Base-by-base conservation (phyloP, 257 asterid genomes). In the Solanum habrochaites region DNA sequence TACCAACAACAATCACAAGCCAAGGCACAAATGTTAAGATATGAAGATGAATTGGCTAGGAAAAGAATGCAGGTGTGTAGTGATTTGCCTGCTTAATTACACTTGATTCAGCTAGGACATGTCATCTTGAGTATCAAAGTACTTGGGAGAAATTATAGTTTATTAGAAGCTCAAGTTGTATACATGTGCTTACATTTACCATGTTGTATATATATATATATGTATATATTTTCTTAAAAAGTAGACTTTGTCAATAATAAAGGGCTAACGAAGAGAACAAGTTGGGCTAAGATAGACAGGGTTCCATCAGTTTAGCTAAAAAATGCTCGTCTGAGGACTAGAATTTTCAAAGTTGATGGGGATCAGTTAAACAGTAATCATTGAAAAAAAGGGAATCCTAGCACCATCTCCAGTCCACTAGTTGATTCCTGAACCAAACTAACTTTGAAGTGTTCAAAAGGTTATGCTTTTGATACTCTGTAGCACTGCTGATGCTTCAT, bases 21-120 rank as follows among this genome's bases (percentile, higher is more conserved):
- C 42, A 95, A 97, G 90, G 98, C 99, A 71, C 99, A 95, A 91
- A 91, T 91, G 90, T n/a, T 97, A 93, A 93, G 99, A 96, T 93
- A 90, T 8, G 97, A 97, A 92, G 99, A 97, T 90, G 98, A 97
- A 88, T 91, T 97, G 89, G 92, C 98, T 89, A 95, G 99, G 84
- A 97, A 94, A 89, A 91, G 99, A 86, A 91, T 93, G 97, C 98
- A 96, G 98, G 99, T 94, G 67, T 83, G 88, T 47, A 67, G 9
- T 25, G 4, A 87, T 40, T 80, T 49, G 31, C 90, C 45, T 83
- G 88, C 80, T 60, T 87, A 27, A 39, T 78, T 78, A 7, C 40
- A 45, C 32, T 15, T 45, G 64, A 45, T 78, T 31, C 83, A 78
- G 40, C 67, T 78, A 47, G 9, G 66, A 16, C 66, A 80, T 29